Base-by-base conservation (phyloP, 306 rosid genomes). In the Morella rubra region DNA sequence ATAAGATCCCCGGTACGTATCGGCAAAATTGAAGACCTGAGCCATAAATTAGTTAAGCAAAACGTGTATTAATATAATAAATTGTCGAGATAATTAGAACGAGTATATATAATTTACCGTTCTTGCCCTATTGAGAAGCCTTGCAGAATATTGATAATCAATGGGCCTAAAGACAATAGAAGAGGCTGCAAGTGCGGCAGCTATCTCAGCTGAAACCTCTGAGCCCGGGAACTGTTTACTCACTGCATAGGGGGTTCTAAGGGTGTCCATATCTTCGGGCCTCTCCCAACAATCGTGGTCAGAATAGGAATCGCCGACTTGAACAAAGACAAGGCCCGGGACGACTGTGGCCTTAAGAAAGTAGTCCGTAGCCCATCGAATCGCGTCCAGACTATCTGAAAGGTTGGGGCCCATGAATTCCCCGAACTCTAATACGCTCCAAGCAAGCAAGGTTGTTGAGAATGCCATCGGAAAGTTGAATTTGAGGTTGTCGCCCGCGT, bases 221-320 rank as follows among this genome's bases (percentile, higher is more conserved):
- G 61, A 89, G 81, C 5, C 87, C 93, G 7, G 89, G 93, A 20
- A 19, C 40, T 42, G 71, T 65, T 8, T 16, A 41, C 24, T 77
- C 0, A 85, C 86, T 8, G 72, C 84, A 49, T 41, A 87, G 3
- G 85, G 32, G 0, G 84, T 85, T 73, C 89, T 80, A 6, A 75
- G 89, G 0, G 87, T 81, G 79, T 89, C 91, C 93, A 89, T 81
- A 66, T 87, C 93, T 66, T 89, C 91, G 15, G 89, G 93, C 52
- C 93, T 89, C 78, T 89, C 74, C 91, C 91, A 89, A 53, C 91
- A 89, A 60, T 12, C 12, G 15, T 87, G 93, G 49, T 89, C 89
- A 11, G 12, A 56, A 40, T 70, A 1, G 4, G 93, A 89, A 13
- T 89, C 89, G 3, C 88, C 93, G n/a, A 87, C 91, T 59, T 69